Base-by-base conservation (phyloP, 129 eudicot species). In the Artemisia annua region DNA sequence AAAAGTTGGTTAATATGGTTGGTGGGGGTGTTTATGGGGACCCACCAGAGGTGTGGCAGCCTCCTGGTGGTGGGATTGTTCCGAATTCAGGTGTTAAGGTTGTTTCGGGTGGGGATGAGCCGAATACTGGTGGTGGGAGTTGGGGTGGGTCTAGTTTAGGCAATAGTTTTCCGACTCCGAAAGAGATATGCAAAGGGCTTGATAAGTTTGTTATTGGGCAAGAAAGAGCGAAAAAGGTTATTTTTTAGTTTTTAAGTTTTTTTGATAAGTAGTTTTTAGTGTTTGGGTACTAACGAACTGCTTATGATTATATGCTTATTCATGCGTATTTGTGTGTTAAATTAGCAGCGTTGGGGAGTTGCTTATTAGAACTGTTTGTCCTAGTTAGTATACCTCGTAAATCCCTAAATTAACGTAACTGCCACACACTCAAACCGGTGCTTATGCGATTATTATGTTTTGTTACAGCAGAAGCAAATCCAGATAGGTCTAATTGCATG, bases 41-140 rank as follows among this genome's bases (percentile, higher is more conserved):
- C 18, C 99, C 99, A 55, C 99, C 99, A 12, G 99, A 95, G 89
- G 87, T 91, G 60, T 90, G 99, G 99, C 99, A 94, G 82, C 97
- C 96, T 48, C 96, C 89, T 16, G 88, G 87, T 4, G 92, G 75
- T 60, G 95, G 98, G 20, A 84, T 87, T 87, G 84, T 80, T 79
- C 87, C 85, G 16, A 80, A 85, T 62, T 86, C 95, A 1, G 88
- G 90, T 73, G 61, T 58, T 17, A 90, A 83, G 62, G 73, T 80
- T 26, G 85, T 82, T 24, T 82, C 81, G 57, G 86, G 85, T 52
- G 97, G 92, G 60, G 67, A 59, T 28, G 96, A 80, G 15, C 63
- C 87, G 20, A 83, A 64, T 67, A 77, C 88, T 35, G 88, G 79
- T 18, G 94, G 85, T 66, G 97, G 86, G 72, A 72, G 74, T 69